phyloP scores from a whole-genome alignment of 1,284 basidiomycete species.

The Marasmius sp. region DNA sequence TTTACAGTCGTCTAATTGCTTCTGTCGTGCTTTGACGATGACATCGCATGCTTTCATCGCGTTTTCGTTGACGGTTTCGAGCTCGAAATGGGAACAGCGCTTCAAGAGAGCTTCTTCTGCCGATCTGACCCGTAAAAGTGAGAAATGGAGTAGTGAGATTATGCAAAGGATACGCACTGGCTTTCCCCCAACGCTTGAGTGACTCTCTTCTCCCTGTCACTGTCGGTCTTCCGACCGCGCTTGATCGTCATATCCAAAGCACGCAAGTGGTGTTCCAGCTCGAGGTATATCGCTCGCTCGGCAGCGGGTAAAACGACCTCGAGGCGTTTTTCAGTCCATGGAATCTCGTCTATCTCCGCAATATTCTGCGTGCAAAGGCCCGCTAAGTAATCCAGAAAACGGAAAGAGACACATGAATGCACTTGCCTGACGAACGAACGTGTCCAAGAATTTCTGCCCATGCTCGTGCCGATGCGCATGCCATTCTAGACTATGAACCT shows the following conservation, averaged over 20 bases:
- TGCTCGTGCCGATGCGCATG: slow-evolving; percentile 83
- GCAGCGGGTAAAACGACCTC: slow-evolving; percentile 83
- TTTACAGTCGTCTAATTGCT: slow-evolving; percentile 80
- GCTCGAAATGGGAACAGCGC: slow-evolving; percentile 91
- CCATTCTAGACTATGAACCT: slow-evolving; percentile 91
- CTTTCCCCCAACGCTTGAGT: slow-evolving; percentile 88
- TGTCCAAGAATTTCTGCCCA: slow-evolving; percentile 83
- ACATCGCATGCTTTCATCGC: slow-evolving; percentile 90
- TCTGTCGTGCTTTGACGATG: slow-evolving; percentile 80
- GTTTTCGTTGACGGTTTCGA: slow-evolving; percentile 76
- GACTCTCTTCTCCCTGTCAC: slow-evolving; percentile 88
- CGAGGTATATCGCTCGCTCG: slow-evolving; percentile 92
- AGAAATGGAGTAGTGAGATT: not conserved
- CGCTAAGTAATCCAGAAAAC: not conserved
- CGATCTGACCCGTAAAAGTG: slow-evolving; percentile 43
- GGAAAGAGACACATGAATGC: not conserved
- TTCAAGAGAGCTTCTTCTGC: slow-evolving; percentile 92
- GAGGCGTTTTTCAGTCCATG: slow-evolving; percentile 69
- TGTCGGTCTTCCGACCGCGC: slow-evolving; percentile 82
- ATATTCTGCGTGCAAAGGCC: slow-evolving; percentile 64
- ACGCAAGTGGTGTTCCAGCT: slow-evolving; percentile 92
- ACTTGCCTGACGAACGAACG: slow-evolving; percentile 80
- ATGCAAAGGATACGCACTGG: slow-evolving; percentile 52
- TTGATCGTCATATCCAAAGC: slow-evolving; percentile 88
- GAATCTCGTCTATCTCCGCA: slow-evolving; percentile 95